phyloP scores from a whole-genome alignment of 83 land plant species.

The Diphasiastrum complanatum region DNA sequence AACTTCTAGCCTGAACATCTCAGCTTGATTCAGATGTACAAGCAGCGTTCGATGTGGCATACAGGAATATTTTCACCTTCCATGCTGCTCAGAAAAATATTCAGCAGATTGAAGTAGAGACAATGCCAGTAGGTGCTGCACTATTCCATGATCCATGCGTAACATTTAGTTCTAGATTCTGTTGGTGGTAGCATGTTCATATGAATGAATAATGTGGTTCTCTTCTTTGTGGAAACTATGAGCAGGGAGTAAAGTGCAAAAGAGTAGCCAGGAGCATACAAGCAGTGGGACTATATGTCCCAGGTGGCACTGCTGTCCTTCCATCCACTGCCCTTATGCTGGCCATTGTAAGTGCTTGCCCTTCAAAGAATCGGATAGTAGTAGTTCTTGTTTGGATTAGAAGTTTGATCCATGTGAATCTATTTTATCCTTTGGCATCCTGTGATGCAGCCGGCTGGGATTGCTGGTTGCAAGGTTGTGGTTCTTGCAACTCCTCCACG shows the following conservation, averaged over 20 bases:
- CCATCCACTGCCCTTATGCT: slow-evolving; percentile 99
- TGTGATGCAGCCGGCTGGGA: slow-evolving; percentile 80
- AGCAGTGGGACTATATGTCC: slow-evolving; percentile 96
- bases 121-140: slow-evolving; percentile 71
- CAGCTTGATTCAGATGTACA: slow-evolving; percentile 80
- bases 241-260: slow-evolving; percentile 89
- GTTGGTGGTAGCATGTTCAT: background rate
- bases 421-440: slow-evolving; percentile 13
- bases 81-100: slow-evolving; percentile 77
- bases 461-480: slow-evolving; percentile 93
- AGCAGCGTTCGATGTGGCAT: slow-evolving; percentile 96
- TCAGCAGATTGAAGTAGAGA: slow-evolving; percentile 73
- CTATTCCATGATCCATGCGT: background rate
- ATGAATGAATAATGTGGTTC: slow-evolving; percentile 1
- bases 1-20: no score
- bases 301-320: slow-evolving; percentile 98
- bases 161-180: background rate
- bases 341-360: slow-evolving; percentile 62
- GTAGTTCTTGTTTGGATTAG: background rate
- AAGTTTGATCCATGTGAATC: background rate
- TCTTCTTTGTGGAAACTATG: background rate
- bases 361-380: background rate
- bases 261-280: slow-evolving; percentile 77
- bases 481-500: slow-evolving; percentile 98
- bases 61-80: slow-evolving; percentile 79